Base-by-base conservation (phyloP, 2,329 filamentous ascomycete species). In the Fusarium floridanum region DNA sequence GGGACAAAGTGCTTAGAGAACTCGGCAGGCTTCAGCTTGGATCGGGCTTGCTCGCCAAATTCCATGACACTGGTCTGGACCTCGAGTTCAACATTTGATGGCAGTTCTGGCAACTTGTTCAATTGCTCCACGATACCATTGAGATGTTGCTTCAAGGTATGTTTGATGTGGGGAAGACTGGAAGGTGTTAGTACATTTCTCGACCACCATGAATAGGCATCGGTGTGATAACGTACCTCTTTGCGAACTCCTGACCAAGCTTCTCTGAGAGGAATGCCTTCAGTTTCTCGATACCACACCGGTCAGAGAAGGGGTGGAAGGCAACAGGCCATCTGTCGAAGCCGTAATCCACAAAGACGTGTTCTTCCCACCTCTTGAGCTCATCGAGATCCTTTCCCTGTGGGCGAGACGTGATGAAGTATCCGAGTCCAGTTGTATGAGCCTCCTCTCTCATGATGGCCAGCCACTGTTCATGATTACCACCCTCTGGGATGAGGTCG, bases 361-460 rank as follows among this genome's bases (percentile, higher is more conserved):
- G 77, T 14, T 88, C 86, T 61, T 91, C 89, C 83, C 86, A 89
- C 2, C 81, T 82, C 9, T 82, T 83, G 4, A 89, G 84, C n/a
- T 86, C 83, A 3, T 88, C 87, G 1, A 92, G 83, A 0, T 86
- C 83, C 60, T 90, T 86, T 1, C 83, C 84, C 32, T 89, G 88
- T 4, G 92, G 91, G 2, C 92, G 90, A 0, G 92, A 93, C 0
- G 95, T 94, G 10, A 94, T 90, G 71, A 92, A 97, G 78, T 96
- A 98, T 0, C 93, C 93, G n/a, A 94, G 87, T 0, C 91, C 92
- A 0, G 95, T 88, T 0, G 80, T 78, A 68, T 94, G 94, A 2
- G 89, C 88, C 2, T 89, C 79, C 0, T 91, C 90, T 0, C 86
- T 84, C 6, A 97, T 86, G 65, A 95, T 92, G 0, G 88, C 84